Percentiles rank a stretch among this genome's conserved stretches.
These are phyloP conservation scores for Daldinia caldariorum DNA, from an alignment of 495 filamentous ascomycete genomes.

Conservation along the genomic window DNA sequence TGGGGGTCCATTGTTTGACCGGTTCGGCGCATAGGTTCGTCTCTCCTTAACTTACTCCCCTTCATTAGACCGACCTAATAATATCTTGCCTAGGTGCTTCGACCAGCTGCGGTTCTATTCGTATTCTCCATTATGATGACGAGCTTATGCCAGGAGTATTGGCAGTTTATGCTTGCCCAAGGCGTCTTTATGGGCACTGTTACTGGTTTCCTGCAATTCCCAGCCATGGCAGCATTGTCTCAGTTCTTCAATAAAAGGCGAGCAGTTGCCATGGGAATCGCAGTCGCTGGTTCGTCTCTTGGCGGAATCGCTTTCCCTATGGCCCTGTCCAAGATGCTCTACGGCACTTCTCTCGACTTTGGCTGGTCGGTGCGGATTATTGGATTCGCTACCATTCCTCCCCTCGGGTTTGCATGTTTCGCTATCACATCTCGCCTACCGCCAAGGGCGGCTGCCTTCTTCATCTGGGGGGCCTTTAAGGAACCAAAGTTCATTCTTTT, in stretches of 20 bases:
- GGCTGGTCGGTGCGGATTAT: conserved; percentile 69
- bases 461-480: conserved; percentile 55
- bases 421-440: conserved; percentile 58
- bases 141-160: conserved; percentile 66
- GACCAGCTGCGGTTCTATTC: conserved; percentile 50
- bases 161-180: conserved; percentile 71
- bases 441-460: conserved; percentile 54
- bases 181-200: conserved; percentile 64
- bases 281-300: conserved; percentile 64
- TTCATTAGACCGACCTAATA: neutral
- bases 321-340: conserved; percentile 54
- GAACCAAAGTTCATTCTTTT: conserved; percentile 51
- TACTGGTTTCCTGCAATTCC: conserved; percentile 61
- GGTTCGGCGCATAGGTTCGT: conserved; percentile 57
- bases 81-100: conserved; percentile 50
- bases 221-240: conserved; percentile 61
- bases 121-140: conserved; percentile 64
- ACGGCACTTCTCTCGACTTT: conserved; percentile 58
- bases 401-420: conserved; percentile 56
- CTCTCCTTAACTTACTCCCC: neutral
- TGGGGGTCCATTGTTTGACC: conserved; percentile 63
- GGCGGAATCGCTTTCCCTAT: conserved; percentile 66
- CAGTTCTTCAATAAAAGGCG: conserved; percentile 66
- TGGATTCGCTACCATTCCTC: conserved; percentile 64
- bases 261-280: conserved; percentile 64